These are phyloP conservation scores for Xylariaceae sp. DNA, from an alignment of 2,329 filamentous ascomycete species.

Conservation along the genomic window DNA sequence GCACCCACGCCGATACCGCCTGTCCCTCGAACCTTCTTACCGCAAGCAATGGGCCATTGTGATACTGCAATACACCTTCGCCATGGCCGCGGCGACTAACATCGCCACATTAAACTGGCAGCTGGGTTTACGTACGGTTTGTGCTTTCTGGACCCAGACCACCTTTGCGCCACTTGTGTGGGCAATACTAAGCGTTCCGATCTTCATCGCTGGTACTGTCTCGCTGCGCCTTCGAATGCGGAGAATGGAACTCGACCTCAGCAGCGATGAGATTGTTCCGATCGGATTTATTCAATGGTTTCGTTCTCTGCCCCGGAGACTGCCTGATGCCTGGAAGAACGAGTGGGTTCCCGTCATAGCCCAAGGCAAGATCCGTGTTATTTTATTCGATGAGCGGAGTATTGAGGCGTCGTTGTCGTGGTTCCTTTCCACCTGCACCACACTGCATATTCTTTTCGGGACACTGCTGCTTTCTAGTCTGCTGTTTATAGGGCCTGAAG, in stretches of 20 bases:
- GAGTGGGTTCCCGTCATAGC: slow-evolving; percentile 3
- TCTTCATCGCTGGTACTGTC: slow-evolving; percentile 11
- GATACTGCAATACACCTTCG: slow-evolving; percentile 7
- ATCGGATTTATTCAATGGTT: background rate
- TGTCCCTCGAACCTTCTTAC: background rate
- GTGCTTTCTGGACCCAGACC: slow-evolving; percentile 12
- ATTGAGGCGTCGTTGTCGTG: slow-evolving; percentile 13
- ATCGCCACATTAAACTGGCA: slow-evolving; percentile 10
- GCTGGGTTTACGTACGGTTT: slow-evolving; percentile 13
- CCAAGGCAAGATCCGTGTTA: slow-evolving; percentile 5
- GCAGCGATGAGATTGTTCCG: background rate
- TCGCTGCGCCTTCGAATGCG: slow-evolving; percentile 10
- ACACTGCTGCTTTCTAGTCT: slow-evolving; percentile 23
- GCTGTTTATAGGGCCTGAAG: slow-evolving; percentile 17
- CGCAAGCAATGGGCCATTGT: background rate
- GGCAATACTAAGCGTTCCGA: slow-evolving; percentile 10
- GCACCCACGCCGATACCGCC: slow-evolving; percentile 1
- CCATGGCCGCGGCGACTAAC: slow-evolving; percentile 10
- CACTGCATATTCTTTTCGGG: slow-evolving; percentile 23
- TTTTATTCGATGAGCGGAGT: slow-evolving; percentile 4
- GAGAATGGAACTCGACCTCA: background rate
- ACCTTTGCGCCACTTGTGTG: slow-evolving; percentile 10
- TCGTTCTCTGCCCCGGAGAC: background rate
- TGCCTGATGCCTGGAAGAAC: background rate
- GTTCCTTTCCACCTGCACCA: slow-evolving; percentile 15